Conservation (phyloP, 345 rosid genomes). For the Corymbia maculata region DNA sequence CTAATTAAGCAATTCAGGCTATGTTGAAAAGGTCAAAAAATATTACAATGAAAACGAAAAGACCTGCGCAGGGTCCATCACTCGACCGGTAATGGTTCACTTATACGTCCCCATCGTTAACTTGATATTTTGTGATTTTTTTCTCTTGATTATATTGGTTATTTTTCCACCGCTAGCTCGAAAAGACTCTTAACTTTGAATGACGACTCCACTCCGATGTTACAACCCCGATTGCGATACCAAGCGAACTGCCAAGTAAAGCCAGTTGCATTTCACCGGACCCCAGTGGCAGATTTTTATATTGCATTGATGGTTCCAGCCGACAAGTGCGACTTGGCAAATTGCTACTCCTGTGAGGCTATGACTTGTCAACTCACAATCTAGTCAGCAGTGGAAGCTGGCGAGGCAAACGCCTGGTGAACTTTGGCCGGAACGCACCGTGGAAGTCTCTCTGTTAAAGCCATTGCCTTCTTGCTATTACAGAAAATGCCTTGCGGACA, state of each 20-base stretch:
- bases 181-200: no score
- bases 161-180: background rate
- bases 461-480: background rate
- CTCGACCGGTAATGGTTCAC: no score
- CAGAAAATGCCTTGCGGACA: background rate
- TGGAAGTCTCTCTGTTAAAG: background rate
- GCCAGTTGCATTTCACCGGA: background rate
- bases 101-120: no score
- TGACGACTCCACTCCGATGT: background rate
- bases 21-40: no score
- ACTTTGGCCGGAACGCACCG: background rate
- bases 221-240: background rate
- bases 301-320: background rate
- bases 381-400: no score
- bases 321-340: background rate
- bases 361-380: no score
- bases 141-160: fast-evolving
- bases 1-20: fast-evolving
- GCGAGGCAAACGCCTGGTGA: background rate
- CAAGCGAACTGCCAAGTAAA: background rate
- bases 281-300: background rate
- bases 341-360: background rate
- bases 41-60: fast-evolving
- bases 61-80: fast-evolving
- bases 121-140: no score